Base-by-base conservation (phyloP, 169 alveolate genomes). In the Plasmodium chabaudi region DNA sequence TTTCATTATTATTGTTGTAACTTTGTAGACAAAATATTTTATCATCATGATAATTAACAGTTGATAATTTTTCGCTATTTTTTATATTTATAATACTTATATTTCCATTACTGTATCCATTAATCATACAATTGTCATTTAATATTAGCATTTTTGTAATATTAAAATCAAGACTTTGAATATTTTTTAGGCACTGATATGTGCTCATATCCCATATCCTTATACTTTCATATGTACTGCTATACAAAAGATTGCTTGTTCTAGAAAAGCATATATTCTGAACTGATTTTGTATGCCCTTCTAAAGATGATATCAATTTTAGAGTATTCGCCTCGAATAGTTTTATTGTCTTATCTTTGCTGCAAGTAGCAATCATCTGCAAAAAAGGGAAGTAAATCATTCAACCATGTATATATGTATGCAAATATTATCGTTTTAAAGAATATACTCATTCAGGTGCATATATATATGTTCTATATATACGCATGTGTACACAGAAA, bases 241-340 rank as follows among this genome's bases (percentile, higher is more conserved):
- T 84, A 23, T 69, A 84, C 19, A 84, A 25, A 19, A 70, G 17
- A 51, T 60, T 59, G 13, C 60, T 68, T 25, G 56, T 57, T 27
- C 46, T 70, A 9, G 91, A 84, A 63, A 84, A 84, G n/a, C 44
- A 61, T 56, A 84, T 27, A 60, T 53, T 84, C 42, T 84, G 91
- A 47, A 84, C 91, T 2, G 91, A 51, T 27, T 84, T 84, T 15
- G 69, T 84, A 69, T 84, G 91, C n/a, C 91, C 91, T 27, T 84
- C 91, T 21, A 84, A 72, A 44, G 47, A 69, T 15, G 23, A 46
- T 46, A 84, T 55, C 13, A 84, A 56, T 44, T 84, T 84, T 42
- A 84, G 55, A 17, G 39, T 68, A 21, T 25, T 15, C n/a, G 69
- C 53, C 53, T 84, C 91, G 55, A 84, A 84, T 53, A 84, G 39